Base-by-base conservation (phyloP, 495 filamentous ascomycete genomes). In the Lineolata rhizophorae region DNA sequence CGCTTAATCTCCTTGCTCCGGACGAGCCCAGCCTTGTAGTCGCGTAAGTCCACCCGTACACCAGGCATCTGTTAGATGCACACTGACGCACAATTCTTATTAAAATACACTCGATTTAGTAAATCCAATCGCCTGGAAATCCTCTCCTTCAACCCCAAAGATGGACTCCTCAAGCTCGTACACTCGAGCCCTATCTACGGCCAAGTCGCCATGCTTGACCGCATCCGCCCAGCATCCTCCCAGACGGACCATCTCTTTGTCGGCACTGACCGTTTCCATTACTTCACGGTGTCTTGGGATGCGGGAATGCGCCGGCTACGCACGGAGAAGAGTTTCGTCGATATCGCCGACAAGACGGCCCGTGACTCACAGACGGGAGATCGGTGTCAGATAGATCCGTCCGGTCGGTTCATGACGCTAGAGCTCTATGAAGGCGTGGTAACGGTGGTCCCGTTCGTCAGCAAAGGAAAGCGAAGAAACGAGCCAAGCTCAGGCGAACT, bases 101-200 rank as follows among this genome's bases (percentile, higher is more conserved):
- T 15, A 24, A 35, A 19, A 9, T 18, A 27, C 11, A 4, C 11
- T 16, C 2, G n/a, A 9, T 17, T 32, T 43, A 94, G 84, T 22
- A 93, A 91, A 57, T 62, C 79, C n/a, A 93, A 90, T 43, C 71
- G 81, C 18, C 57, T 95, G 26, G 90, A 99, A 52, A 72, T 94
- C 54, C 93, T 75, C 48, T 58, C 49, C 2, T 55, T 69, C 31
- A 63, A 53, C 2, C 52, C 57, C 2, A 62, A 73, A 59, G 67
- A 30, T 17, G 22, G 22, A n/a, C 9, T 67, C 20, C 54, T 83
- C 27, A 51, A 56, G 15, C 64, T 77, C 16, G 53, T 56, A 1
- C 60, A 71, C 36, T 71, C 75, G 3, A 68, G 67, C 41, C 52
- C 62, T 30, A 53, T 99, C 31, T 84, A 80, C 46, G 90, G 84